Percentiles rank a stretch among this genome's conserved stretches.
These are phyloP conservation scores for Alloascoidea africana DNA, from an alignment of 805 yeast genomes.

Conservation along the genomic window DNA sequence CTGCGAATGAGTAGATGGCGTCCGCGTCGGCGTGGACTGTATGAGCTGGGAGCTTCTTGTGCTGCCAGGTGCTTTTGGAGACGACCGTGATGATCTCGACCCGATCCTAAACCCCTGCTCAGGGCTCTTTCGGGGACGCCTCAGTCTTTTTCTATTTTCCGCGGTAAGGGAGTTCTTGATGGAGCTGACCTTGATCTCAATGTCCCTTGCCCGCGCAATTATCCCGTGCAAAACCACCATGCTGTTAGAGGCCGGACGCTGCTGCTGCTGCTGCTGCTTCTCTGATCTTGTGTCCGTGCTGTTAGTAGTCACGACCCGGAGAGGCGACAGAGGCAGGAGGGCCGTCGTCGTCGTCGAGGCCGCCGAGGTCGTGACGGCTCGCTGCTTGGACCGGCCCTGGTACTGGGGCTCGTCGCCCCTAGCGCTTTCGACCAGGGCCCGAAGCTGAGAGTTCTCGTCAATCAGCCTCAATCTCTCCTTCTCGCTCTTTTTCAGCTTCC, in stretches of 20 bases:
- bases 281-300: neutral
- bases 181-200: neutral
- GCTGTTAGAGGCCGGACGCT: neutral
- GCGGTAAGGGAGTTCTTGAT: neutral
- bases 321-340: neutral
- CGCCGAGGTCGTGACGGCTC: neutral
- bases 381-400: neutral
- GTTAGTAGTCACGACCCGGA: no score
- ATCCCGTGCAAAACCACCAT: conserved; percentile 1
- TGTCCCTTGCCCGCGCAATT: conserved; percentile 1
- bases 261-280: neutral
- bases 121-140: neutral
- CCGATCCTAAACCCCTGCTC: neutral
- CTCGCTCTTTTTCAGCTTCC: conserved; percentile 5
- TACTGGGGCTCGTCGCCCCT: neutral
- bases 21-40: no score
- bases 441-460: neutral
- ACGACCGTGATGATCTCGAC: no score
- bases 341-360: neutral
- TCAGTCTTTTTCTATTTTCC: neutral
- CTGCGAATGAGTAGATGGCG: no score
- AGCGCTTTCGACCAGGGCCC: neutral
- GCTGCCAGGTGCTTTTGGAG: no score
- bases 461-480: conserved; percentile 2
- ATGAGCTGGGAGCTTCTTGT: no score